These are phyloP conservation scores for Silene conica DNA, from an alignment of 148 eudicot species.

Conservation along the genomic window DNA sequence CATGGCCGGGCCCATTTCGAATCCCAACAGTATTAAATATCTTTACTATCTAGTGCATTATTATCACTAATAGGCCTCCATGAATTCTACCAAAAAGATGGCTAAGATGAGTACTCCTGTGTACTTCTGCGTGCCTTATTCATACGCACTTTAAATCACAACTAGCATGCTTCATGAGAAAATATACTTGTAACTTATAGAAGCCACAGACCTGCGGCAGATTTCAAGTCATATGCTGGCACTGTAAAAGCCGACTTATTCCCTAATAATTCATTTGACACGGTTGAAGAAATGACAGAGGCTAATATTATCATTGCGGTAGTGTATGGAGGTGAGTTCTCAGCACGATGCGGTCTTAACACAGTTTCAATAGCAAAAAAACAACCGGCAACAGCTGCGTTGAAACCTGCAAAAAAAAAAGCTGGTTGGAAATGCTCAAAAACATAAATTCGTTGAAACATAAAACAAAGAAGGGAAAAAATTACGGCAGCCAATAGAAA, in stretches of 20 bases:
- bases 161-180: background rate
- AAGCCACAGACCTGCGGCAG: slow-evolving; percentile 87
- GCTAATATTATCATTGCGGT: slow-evolving; percentile 96
- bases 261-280: slow-evolving; percentile 81
- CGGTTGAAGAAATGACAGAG: slow-evolving; percentile 92
- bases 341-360: slow-evolving; percentile 86
- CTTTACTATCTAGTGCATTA: background rate
- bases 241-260: slow-evolving; percentile 95
- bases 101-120: background rate
- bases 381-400: slow-evolving; percentile 97
- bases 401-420: slow-evolving; percentile 55
- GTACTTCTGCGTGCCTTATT: background rate
- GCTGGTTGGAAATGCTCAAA: background rate
- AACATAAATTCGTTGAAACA: background rate
- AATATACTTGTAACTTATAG: background rate
- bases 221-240: slow-evolving; percentile 90
- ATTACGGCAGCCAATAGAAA: background rate
- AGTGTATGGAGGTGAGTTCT: slow-evolving; percentile 96
- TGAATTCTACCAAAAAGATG: background rate
- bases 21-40: background rate
- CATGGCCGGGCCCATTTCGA: too few species aligned
- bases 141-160: background rate
- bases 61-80: background rate
- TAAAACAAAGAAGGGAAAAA: background rate
- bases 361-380: slow-evolving; percentile 98